Base-by-base conservation (phyloP, 805 yeast genomes). In the Yamadazyma nakazawae region DNA sequence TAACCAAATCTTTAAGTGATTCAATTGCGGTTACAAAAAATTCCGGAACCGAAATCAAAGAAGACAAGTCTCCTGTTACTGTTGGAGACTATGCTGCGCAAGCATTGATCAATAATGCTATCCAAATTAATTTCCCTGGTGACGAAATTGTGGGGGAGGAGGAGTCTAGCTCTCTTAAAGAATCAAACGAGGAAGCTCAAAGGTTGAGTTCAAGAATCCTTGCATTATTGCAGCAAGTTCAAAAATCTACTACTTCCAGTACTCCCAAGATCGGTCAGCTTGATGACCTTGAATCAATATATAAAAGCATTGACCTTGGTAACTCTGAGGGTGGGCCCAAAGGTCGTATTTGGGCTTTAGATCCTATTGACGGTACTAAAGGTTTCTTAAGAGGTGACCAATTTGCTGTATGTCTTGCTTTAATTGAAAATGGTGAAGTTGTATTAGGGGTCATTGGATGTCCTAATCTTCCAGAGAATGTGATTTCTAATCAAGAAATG, bases 341-440 rank as follows among this genome's bases (percentile, higher is more conserved):
- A 32, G 96, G 96, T 19, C 75, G 99, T 51, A 82, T 88, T 62
- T 94, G 99, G 99, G 96, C 97, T 0, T 70, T 94, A 59, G 99
- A 94, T 61, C 99, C 99, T 34, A 91, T 94, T 51, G 99, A 94
- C 61, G 99, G 99, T 7, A 94, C 99, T 17, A 94, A 72, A 63
- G 99, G 99, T 0, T 94, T 94, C 62, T 70, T 94, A 45, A 77
- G 99, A 60, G 96, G 96, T 40, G 97, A 91, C 54, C 99, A 94
- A 62, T 94, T 89, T 65, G 97, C 99, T 1, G 96, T 94, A 1
- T 94, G 99, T 62, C 72, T 94, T 38, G 97, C 96, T 0, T 70
- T 94, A 54, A 83, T 94, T 40, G 95, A 82, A 26, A 85, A 91
- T 59, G 96, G 96, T 12, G 73, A 79, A 42, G 96, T 89, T 1